Evolutionary conservation across 1,284 basidiomycete genomes (phyloP), one percentile per base, ranked within the genome.

Genomic region (Phenoliferia sp.): DNA sequence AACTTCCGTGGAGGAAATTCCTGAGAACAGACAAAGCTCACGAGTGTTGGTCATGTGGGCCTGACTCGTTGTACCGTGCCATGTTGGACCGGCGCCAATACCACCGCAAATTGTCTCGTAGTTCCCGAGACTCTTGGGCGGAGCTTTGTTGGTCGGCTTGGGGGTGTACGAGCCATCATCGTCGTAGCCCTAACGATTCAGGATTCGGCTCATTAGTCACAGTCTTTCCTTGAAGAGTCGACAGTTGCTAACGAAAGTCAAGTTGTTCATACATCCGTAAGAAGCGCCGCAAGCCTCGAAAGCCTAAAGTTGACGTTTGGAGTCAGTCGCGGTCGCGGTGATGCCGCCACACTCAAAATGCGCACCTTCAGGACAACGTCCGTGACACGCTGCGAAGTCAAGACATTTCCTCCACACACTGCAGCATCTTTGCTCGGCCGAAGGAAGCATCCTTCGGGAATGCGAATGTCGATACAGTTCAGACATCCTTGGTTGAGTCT

Each of bases 41-140:
- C 58, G 74, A 7, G 80, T 81, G 67, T 81, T 81, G 35, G 69
- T 70, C 66, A 68, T 52, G 29, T 69, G 67, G 26, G 66, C 60
- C 39, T 79, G 78, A n/a, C 72, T 74, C 16, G 77, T 77, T 12
- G n/a, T n/a, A n/a, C 95, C 94, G 75, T 94, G 86, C 93, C 93
- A 97, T 7, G 81, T 80, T 0, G 91, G 89, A 0, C 94, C 94
- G 0, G 94, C 94, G 3, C 94, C 94, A 7, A 89, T 90, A 3
- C 94, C 94, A 12, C 94, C 94, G 10, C 90, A 91, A 64, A 97
- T 95, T 0, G 91, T 95, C 89, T 96, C 94, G 57, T 88, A 78
- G 28, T 85, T 69, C 85, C 83, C 72, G n/a, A n/a, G n/a, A n/a
- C n/a, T n/a, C n/a, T n/a, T n/a, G n/a, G n/a, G n/a, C n/a, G n/a